These are phyloP conservation scores for Brettanomyces sp. DNA, from an alignment of 805 yeast genomes.

Conservation along the genomic window DNA sequence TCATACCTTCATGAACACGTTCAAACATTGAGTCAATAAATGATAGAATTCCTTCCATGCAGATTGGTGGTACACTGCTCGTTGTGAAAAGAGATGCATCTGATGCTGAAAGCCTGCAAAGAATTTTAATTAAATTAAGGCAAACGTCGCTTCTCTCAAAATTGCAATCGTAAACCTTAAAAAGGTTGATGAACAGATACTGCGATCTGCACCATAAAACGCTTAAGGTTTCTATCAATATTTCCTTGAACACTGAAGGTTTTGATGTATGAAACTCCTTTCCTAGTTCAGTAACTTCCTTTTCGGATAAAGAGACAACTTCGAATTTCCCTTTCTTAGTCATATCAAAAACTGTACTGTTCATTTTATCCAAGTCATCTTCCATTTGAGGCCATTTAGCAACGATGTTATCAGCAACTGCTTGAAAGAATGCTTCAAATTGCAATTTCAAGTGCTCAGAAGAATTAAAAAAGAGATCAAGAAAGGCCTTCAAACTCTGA, in stretches of 20 bases:
- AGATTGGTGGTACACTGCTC: conserved; percentile 84
- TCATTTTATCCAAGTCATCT: conserved; percentile 18
- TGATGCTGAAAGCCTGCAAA: conserved; percentile 75
- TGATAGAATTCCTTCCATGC: conserved; percentile 78
- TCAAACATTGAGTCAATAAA: conserved; percentile 56
- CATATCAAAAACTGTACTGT: conserved; percentile 22
- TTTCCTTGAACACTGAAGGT: conserved; percentile 53
- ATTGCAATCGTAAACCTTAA: conserved; percentile 83
- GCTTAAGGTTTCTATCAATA: conserved; percentile 76
- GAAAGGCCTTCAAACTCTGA: conserved; percentile 65
- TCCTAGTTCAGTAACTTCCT: conserved; percentile 18
- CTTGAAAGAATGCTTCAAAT: conserved; percentile 60
- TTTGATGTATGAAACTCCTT: conserved; percentile 37
- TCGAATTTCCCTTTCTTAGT: conserved; percentile 18
- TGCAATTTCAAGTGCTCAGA: conserved; percentile 66
- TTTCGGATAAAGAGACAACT: conserved; percentile 16
- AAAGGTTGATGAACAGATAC: conserved; percentile 62
- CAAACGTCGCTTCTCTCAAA: conserved; percentile 77
- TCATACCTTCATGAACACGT: conserved; percentile 30
- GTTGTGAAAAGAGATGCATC: conserved; percentile 76
- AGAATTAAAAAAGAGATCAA: conserved; percentile 60
- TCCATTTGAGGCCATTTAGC: conserved; percentile 18
- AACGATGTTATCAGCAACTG: conserved; percentile 42
- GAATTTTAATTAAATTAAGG: conserved; percentile 52
- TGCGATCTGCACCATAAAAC: conserved; percentile 78